These are phyloP conservation scores for Zymoseptoria tritici DNA, from an alignment of 2,329 filamentous ascomycete genomes.

Conservation along the genomic window DNA sequence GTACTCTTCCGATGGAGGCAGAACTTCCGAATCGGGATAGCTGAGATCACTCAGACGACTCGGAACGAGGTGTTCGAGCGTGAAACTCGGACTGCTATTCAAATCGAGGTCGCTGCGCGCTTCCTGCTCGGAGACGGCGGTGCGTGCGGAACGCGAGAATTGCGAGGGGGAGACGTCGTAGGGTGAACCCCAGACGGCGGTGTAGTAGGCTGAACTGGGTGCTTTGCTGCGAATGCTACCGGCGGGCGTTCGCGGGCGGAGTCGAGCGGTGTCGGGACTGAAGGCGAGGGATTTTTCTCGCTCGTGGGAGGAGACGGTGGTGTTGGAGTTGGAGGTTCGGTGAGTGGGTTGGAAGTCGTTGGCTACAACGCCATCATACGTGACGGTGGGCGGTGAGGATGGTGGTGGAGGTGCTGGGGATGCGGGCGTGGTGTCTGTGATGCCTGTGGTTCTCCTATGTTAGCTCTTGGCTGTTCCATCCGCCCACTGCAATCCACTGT, in stretches of 20 bases:
- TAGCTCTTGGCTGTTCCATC: neutral
- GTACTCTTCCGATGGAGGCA: constrained; percentile 12
- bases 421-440: constrained; percentile 9
- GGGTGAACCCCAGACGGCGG: constrained; percentile 86
- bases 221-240: constrained; percentile 23
- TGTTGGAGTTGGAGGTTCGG: neutral
- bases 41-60: constrained; percentile 22
- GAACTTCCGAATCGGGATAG: constrained; percentile 10
- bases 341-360: neutral
- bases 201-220: constrained; percentile 40
- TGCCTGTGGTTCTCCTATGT: constrained; percentile 1
- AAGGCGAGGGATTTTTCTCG: neutral
- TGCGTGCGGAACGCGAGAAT: constrained; percentile 25
- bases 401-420: constrained; percentile 9
- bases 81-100: constrained; percentile 27
- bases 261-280: constrained; percentile 18
- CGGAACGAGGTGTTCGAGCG: constrained; percentile 30
- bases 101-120: constrained; percentile 18
- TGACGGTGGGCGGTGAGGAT: constrained; percentile 12
- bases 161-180: constrained; percentile 60
- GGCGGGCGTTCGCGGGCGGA: constrained; percentile 26
- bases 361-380: constrained; percentile 13
- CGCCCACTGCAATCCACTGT: neutral
- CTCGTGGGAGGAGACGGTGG: neutral
- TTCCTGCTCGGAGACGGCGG: constrained; percentile 25